Base-by-base conservation (phyloP, 192 early-diverging fungal species). In the Gaertneriomyces sp. region DNA sequence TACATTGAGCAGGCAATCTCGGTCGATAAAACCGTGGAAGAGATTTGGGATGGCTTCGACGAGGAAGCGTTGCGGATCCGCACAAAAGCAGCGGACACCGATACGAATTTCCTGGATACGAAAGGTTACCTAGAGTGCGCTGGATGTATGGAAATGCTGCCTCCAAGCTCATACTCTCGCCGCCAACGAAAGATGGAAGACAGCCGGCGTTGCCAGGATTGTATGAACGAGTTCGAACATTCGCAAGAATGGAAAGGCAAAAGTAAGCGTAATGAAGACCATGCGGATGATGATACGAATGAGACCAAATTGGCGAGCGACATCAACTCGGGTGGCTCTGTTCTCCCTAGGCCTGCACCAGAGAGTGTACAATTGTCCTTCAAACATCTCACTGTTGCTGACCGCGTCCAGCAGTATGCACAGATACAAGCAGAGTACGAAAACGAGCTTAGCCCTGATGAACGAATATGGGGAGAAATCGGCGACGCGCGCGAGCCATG, bases 401-500 rank as follows among this genome's bases (percentile, higher is more conserved):
- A 51, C n/a, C n/a, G 20, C n/a, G 20, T 17, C 20, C n/a, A 51
- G 49, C 3, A 20, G n/a, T 20, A 51, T n/a, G n/a, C n/a, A 6
- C 49, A 51, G 49, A 3, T 17, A 51, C n/a, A 51, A n/a, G 6
- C 49, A 51, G n/a, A n/a, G n/a, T 51, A n/a, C 6, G 49, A 51
- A 20, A 33, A 33, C 2, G 25, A 33, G 25, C 25, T 33, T 33
- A 2, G 25, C 25, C 25, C 25, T 33, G 25, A 33, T 33, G 25
- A 33, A 33, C 25, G 25, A 33, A 33, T 33, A 33, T 33, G 25
- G 25, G 25, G 25, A 33, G 49, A 51, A 20, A 0, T 20, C 6
- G 49, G 49, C 49, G 49, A 51, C 6, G 49, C 49, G n/a, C n/a
- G n/a, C 49, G 49, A 51, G n/a, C 49, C n/a, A 51, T 51, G 49